Evolutionary conservation across 768 basidiomycete genomes (phyloP).

Genomic region (Amanita polypyramis): DNA sequence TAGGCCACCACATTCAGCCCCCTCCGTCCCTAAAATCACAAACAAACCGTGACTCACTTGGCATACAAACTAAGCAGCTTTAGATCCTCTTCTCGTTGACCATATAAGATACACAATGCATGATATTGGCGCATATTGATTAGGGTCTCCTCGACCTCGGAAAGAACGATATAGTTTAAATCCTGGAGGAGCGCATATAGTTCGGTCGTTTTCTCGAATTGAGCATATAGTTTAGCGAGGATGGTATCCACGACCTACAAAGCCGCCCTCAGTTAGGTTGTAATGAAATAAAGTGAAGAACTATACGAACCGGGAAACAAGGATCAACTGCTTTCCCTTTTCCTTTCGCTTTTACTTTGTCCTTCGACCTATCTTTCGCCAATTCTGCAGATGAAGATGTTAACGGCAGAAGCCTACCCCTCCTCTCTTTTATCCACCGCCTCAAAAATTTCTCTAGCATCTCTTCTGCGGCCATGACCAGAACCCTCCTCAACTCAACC

Average conservation of each 20-base stretch:
- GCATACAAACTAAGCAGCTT: constrained; percentile 61
- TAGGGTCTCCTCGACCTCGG: constrained; percentile 55
- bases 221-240: constrained; percentile 63
- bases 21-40: not conserved
- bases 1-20: not conserved
- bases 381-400: constrained; percentile 13
- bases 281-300: not conserved
- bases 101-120: constrained; percentile 52
- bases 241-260: constrained; percentile 71
- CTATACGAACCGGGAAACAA: not conserved
- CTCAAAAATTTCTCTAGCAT: constrained; percentile 68
- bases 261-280: not conserved
- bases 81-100: constrained; percentile 41
- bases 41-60: constrained; percentile 16
- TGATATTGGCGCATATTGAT: constrained; percentile 41
- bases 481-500: constrained; percentile 51
- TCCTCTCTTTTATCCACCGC: constrained; percentile 39
- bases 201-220: constrained; percentile 48
- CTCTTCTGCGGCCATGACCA: constrained; percentile 55
- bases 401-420: constrained; percentile 14
- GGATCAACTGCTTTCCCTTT: constrained; percentile 12
- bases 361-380: constrained; percentile 7
- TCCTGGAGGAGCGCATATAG: constrained; percentile 47
- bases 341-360: constrained; percentile 12
- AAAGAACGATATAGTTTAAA: constrained; percentile 42